phyloP scores from a whole-genome alignment of 805 yeast species.

The Candida pini region DNA sequence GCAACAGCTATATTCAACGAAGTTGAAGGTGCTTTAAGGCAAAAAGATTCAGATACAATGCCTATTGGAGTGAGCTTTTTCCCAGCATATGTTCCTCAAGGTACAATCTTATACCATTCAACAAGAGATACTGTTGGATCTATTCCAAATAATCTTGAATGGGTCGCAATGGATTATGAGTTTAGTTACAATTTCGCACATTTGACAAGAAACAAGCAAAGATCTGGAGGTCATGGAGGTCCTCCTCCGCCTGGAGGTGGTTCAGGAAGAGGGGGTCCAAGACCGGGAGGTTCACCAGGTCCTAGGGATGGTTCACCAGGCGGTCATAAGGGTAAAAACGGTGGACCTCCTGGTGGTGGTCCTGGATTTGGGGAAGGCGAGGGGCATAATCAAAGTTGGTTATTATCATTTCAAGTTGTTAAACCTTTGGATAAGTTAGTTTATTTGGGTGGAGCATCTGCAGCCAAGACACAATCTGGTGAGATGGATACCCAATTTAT shows the following conservation, averaged over 20 bases:
- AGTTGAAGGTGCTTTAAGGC: constrained; percentile 46
- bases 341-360: constrained; percentile 1
- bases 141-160: constrained; percentile 45
- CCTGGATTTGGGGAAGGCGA: constrained; percentile 9
- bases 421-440: constrained; percentile 45
- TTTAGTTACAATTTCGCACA: constrained; percentile 47
- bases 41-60: constrained; percentile 43
- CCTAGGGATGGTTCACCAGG: constrained; percentile 1
- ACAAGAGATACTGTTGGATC: constrained; percentile 29
- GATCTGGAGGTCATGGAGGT: constrained; percentile 6
- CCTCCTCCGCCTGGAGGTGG: constrained; percentile 1
- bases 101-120: constrained; percentile 53
- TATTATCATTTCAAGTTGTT: constrained; percentile 43
- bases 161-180: constrained; percentile 63
- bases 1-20: constrained; percentile 54
- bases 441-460: constrained; percentile 63
- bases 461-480: constrained; percentile 52
- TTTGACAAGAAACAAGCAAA: constrained; percentile 13
- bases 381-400: constrained; percentile 2
- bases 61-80: constrained; percentile 55
- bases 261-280: constrained; percentile 5
- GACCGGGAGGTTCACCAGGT: constrained; percentile 2
- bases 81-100: constrained; percentile 57
- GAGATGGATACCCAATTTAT: constrained; percentile 56
- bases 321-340: background rate